Evolutionary conservation across 148 eudicot species (phyloP), one percentile per base, ranked within the genome.

Genomic region (Chenopodium berlandieri): DNA sequence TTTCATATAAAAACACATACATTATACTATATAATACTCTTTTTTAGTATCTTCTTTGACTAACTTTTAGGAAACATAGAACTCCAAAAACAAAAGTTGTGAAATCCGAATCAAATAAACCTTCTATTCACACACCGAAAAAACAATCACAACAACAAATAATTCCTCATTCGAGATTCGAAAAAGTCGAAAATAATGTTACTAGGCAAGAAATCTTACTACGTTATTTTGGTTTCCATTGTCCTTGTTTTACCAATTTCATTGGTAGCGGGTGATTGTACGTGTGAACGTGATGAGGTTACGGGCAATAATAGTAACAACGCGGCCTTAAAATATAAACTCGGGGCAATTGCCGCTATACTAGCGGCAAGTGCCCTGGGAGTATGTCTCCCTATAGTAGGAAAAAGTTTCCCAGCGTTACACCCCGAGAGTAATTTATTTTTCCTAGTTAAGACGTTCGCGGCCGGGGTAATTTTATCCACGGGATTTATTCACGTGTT

Each of bases 401-500:
- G 91, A 1, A 81, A 84, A 0, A 83, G 83, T 2, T 20, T 87
- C 71, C 91, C 88, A 0, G 86, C 86, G 2, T 71, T 93, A 1
- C 67, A 80, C 67, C 94, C 97, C 4, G 91, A 91, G 2, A 79
- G 86, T 22, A 64, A 76, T 78, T 32, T 86, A 0, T 93, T 93
- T 44, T 85, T 89, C 12, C 72, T 91, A 0, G 88, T 93, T 1
- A 93, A 93, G 75, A 85, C 91, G 0, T 91, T 93, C 70, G 94
- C 93, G 4, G 86, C 93, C 11, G 97, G 97, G 1, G 89, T 91
- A 11, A 93, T 93, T 17, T 77, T 93, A 3, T 89, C 89, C 23
- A 93, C 97, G 0, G 97, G 97, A 0, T 93, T 91, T 80, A 90
- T 93, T 85, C 97, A 93, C 78, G 90, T 93, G 2, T 46, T 93